Evolutionary conservation across 768 basidiomycete species (phyloP), one percentile per base, ranked within the genome.

Genomic region (Pholiota molesta): DNA sequence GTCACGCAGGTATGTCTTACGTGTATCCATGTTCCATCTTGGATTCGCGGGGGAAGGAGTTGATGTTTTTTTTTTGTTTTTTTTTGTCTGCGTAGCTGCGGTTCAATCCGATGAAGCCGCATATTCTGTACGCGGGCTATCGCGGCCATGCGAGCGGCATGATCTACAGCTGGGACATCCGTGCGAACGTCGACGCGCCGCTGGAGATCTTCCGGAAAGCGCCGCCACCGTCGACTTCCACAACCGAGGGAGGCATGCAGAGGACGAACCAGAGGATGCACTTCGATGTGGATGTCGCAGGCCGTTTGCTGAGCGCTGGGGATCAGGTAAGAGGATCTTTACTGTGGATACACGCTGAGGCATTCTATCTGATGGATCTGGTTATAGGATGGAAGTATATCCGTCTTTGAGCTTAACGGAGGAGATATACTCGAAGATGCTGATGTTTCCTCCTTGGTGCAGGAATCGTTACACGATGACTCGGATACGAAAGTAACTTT

Each of bases 111-210:
- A 75, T 76, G 19, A 75, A 78, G 45, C 90, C 92, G 31, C 31
- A 92, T 61, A 74, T 92, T 0, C 72, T 98, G 28, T 97, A 92
- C 63, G 90, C 91, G 0, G 82, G 92, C 0, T 95, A 92, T 66
- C 83, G 96, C 5, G 81, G 90, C 13, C 78, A 78, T n/a, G 78
- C 78, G 6, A 69, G 69, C 3, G 71, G 69, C n/a, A 62, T 53
- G n/a, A 80, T 97, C 23, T 89, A 88, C 68, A 79, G 84, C 58
- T 97, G 92, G 90, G 96, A 97, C 71, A 71, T 95, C 5, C 84
- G 95, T 0, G 78, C 83, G 2, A 81, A 89, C 72, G 68, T 82
- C 31, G 72, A 75, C 55, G 21, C 65, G 17, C 81, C 86, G 44
- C 55, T 84, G 17, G 71, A 75, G 31, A 69, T 80, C 52, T 84